phyloP scores from a whole-genome alignment of 352 stramenopile genomes.

The Pythium phragmiticola region DNA sequence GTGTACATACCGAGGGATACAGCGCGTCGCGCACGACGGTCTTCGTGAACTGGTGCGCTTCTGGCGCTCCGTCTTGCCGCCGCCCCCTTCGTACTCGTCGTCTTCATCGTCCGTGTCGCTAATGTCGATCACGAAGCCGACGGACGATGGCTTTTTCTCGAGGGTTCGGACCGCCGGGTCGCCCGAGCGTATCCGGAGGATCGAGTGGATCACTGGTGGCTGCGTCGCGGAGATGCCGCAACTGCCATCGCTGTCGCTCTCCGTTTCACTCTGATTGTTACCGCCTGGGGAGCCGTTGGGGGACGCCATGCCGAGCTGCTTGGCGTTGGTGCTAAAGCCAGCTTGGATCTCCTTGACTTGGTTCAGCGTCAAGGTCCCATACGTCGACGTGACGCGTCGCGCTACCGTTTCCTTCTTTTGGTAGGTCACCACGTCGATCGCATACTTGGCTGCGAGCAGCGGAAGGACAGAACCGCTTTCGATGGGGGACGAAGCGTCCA shows the following conservation, averaged over 20 bases:
- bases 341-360: slow-evolving; percentile 7
- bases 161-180: slow-evolving; percentile 38
- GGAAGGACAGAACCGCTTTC: not conserved
- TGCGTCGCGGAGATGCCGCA: slow-evolving; percentile 31
- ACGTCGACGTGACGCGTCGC: slow-evolving; percentile 19
- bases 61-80: slow-evolving; percentile 4
- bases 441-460: slow-evolving; percentile 12
- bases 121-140: slow-evolving; percentile 68
- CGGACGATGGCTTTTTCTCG: slow-evolving; percentile 62
- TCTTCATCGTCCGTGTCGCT: slow-evolving; percentile 40
- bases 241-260: slow-evolving; percentile 76
- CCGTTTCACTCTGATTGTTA: slow-evolving; percentile 69
- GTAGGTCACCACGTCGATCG: slow-evolving; percentile 6
- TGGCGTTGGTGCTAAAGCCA: not conserved
- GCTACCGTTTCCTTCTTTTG: slow-evolving; percentile 3
- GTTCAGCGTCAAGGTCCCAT: slow-evolving; percentile 26
- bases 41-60: slow-evolving; percentile 14
- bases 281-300: slow-evolving; percentile 29
- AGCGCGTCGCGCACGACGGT: slow-evolving; percentile 42
- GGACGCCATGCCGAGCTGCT: slow-evolving; percentile 1
- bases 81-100: slow-evolving; percentile 29
- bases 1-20: slow-evolving; percentile 46
- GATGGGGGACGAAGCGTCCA: not conserved
- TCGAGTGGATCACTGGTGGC: slow-evolving; percentile 51
- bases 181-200: slow-evolving; percentile 53